Evolutionary conservation across 2,329 filamentous ascomycete species (phyloP).

Genomic region (Nannizziopsis barbatae): DNA sequence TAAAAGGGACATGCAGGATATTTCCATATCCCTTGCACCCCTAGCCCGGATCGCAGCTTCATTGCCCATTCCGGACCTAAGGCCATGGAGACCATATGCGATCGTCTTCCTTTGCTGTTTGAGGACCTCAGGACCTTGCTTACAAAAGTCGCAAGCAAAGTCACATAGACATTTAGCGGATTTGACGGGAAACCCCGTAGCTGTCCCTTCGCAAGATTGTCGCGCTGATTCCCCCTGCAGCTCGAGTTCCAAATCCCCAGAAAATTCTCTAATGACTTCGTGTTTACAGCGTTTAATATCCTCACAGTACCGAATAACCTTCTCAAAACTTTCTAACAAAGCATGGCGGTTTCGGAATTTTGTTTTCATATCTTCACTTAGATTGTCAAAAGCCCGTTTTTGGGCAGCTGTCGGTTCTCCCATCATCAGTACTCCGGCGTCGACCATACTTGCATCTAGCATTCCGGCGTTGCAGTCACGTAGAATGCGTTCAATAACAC

Average conservation of each 20-base stretch:
- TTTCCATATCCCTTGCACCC: no score
- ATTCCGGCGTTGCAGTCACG: slow-evolving; percentile 32
- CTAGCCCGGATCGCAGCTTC: no score
- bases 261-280: slow-evolving; percentile 61
- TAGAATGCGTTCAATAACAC: slow-evolving; percentile 48
- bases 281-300: slow-evolving; percentile 63
- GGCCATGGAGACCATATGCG: slow-evolving; percentile 15
- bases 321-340: slow-evolving; percentile 52
- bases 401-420: slow-evolving; percentile 7
- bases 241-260: slow-evolving; percentile 49
- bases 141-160: slow-evolving; percentile 69
- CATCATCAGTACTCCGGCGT: not conserved
- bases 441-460: slow-evolving; percentile 16
- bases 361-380: slow-evolving; percentile 30
- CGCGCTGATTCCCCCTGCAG: slow-evolving; percentile 21
- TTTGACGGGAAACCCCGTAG: slow-evolving; percentile 20
- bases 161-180: slow-evolving; percentile 47
- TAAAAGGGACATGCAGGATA: no score
- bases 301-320: slow-evolving; percentile 73
- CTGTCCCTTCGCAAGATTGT: slow-evolving; percentile 14
- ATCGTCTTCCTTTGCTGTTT: slow-evolving; percentile 43
- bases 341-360: slow-evolving; percentile 30
- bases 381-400: slow-evolving; percentile 39
- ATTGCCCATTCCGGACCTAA: no score
- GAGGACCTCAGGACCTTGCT: slow-evolving; percentile 49